Evolutionary conservation across 2,329 filamentous ascomycete genomes (phyloP), one percentile per base, ranked within the genome.

Genomic region (Fusarium papillatum): DNA sequence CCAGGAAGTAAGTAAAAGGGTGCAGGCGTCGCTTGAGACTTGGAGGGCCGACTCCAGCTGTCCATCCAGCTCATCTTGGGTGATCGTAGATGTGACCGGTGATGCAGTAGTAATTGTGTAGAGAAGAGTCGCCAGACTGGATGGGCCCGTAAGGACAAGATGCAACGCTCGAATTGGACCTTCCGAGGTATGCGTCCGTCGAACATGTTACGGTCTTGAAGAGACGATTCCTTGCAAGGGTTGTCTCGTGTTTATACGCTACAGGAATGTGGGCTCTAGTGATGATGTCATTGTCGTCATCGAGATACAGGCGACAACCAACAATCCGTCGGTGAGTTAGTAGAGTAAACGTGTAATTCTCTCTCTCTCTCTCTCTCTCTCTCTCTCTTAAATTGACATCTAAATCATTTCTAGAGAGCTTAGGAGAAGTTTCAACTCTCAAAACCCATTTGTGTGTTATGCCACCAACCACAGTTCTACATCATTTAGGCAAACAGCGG

Each of bases 1-100:
- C 85, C 83, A 0, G 82, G 80, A 1, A 85, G 84, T 31, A 92
- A 83, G 76, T 92, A 92, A 61, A 88, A 86, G 0, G 90, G 90
- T 13, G 88, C 86, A 14, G 90, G 90, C 0, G 82, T 84, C 9
- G 84, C 80, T 74, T 86, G 83, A 14, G 81, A 81, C 63, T 86
- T 86, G 53, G 78, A 79, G 0, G 84, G 85, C 1, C 84, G 82
- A 9, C 82, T 85, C 83, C 84, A 86, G 16, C 82, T 83, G 76
- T 85, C 84, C 83, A 85, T 86, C 84, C 84, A 85, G 43, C 82
- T 85, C 85, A 86, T 86, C 13, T 68, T 79, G 55, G 7, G 4
- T 2, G 43, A 13, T 11, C 24, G 26, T 11, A 9, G 50, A 11
- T 22, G 43, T 7, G 62, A 16, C 1, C 48, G 26, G 26, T 68